phyloP scores from a whole-genome alignment of 176 grass and related monocot species.

The Secale cereale region DNA sequence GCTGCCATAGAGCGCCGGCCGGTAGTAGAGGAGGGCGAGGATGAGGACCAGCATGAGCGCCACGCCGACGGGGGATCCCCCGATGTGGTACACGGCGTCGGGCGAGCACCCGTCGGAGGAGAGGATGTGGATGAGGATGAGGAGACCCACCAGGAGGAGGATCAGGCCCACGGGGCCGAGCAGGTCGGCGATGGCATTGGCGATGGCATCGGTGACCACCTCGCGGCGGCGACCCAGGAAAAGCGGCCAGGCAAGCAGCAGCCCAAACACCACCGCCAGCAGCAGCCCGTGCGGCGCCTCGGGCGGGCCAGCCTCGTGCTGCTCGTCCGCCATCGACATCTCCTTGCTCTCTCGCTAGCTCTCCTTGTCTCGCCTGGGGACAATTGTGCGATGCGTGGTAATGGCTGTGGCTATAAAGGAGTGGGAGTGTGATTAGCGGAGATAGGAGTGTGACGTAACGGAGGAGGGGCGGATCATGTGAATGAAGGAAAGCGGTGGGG shows the following conservation, averaged over 20 bases:
- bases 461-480: constrained; percentile 11
- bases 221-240: constrained; percentile 60
- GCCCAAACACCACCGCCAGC: constrained; percentile 54
- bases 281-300: constrained; percentile 57
- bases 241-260: constrained; percentile 50
- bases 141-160: constrained; percentile 52
- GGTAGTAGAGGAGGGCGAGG: constrained; percentile 69
- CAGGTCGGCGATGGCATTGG: constrained; percentile 41
- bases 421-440: too few relatives aligned
- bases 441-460: background rate
- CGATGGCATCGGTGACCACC: constrained; percentile 39
- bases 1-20: constrained; percentile 42
- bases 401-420: too few relatives aligned
- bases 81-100: constrained; percentile 70
- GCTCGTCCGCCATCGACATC: constrained; percentile 35
- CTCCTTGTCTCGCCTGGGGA: background rate
- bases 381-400: background rate
- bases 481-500: background rate
- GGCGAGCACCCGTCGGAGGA: constrained; percentile 69
- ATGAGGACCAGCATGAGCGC: constrained; percentile 62
- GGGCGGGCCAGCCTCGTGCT: constrained; percentile 29
- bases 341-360: background rate
- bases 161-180: constrained; percentile 65
- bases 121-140: constrained; percentile 61
- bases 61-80: constrained; percentile 60